Evolutionary conservation across 2,329 filamentous ascomycete genomes (phyloP).

Genomic region (Pseudogymnoascus sp.): DNA sequence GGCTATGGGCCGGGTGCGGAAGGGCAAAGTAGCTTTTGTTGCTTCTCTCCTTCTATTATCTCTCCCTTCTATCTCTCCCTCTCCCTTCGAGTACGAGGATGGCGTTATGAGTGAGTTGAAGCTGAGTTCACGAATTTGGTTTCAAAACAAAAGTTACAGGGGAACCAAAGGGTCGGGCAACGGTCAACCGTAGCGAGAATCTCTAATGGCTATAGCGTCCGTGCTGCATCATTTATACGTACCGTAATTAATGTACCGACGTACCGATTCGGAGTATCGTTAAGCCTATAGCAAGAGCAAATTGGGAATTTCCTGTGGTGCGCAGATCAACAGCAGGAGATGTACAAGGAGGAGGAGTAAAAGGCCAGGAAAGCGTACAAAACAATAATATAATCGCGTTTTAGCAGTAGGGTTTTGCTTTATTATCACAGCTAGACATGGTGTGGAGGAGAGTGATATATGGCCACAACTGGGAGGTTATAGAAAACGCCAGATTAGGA

Average conservation of each 20-base stretch:
- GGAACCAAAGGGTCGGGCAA: constrained; percentile 12
- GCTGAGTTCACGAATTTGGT: constrained; percentile 10
- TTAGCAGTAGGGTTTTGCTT: background rate
- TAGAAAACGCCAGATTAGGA: background rate
- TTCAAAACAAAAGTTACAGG: constrained; percentile 14
- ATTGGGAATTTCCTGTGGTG: background rate
- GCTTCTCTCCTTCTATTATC: background rate
- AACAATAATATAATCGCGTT: background rate
- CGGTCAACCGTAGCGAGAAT: constrained; percentile 11
- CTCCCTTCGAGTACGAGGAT: constrained; percentile 8
- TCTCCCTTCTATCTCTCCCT: constrained; percentile 1
- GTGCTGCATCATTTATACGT: constrained; percentile 1
- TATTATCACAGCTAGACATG: background rate
- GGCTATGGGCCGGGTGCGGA: background rate
- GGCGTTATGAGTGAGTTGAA: background rate
- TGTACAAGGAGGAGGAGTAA: background rate
- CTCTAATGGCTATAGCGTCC: constrained; percentile 6
- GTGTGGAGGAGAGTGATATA: background rate
- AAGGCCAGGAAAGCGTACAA: background rate
- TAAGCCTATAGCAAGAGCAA: background rate
- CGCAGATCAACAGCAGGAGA: background rate
- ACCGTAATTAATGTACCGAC: background rate
- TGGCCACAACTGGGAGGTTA: background rate
- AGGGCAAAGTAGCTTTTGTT: background rate
- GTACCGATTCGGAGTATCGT: background rate